These are phyloP conservation scores for Paramecium sonneborni DNA, from an alignment of 73 alveolate genomes.

Conservation along the genomic window DNA sequence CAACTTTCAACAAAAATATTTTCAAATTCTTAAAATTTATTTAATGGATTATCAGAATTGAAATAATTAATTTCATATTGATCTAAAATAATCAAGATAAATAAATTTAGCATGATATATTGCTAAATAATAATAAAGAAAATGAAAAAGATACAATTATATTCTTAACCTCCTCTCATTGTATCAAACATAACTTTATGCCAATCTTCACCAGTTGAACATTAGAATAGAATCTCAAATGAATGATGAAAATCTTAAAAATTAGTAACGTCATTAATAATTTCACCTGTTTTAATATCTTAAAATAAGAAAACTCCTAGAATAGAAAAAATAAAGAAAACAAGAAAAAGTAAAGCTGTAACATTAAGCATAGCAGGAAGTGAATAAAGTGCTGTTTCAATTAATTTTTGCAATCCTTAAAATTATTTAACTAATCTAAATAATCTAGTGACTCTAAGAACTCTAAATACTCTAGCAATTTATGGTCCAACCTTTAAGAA, in stretches of 20 bases:
- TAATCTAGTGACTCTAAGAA: neutral
- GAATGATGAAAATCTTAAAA: constrained; percentile 59
- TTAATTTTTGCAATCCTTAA: neutral
- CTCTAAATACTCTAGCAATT: constrained; percentile 35
- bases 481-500: constrained; percentile 45
- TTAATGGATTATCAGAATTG: constrained; percentile 87
- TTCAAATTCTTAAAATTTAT: constrained; percentile 80
- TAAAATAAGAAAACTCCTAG: neutral
- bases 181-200: constrained; percentile 87
- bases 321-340: neutral
- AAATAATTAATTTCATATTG: constrained; percentile 94
- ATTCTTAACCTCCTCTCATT: constrained; percentile 25
- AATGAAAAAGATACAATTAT: neutral
- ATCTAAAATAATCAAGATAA: constrained; percentile 92
- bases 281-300: constrained; percentile 1
- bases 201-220: constrained; percentile 93
- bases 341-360: constrained; percentile 76
- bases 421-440: constrained; percentile 61
- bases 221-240: constrained; percentile 56
- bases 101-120: constrained; percentile 92
- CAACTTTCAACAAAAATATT: constrained; percentile 87
- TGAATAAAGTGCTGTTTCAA: neutral
- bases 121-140: constrained; percentile 31
- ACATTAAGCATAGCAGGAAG: constrained; percentile 88
- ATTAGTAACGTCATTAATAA: neutral